Evolutionary conservation across 129 eudicot species (phyloP).

Genomic region (Chrysanthemum seticuspe): DNA sequence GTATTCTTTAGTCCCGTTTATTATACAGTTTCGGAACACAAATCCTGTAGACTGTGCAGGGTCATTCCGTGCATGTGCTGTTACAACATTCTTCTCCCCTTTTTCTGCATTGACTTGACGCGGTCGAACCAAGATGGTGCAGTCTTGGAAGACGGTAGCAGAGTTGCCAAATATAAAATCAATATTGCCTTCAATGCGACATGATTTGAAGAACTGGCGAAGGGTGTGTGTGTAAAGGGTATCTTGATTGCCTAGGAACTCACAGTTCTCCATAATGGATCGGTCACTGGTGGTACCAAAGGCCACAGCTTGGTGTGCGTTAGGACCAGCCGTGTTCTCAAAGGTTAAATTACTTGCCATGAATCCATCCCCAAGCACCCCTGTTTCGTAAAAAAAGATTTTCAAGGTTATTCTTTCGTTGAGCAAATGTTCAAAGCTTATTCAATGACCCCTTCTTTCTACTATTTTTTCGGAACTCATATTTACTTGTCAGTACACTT

Average conservation of each 20-base stretch:
- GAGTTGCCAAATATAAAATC: slow-evolving; percentile 50
- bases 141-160: slow-evolving; percentile 39
- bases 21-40: not conserved
- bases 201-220: slow-evolving; percentile 41
- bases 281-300: slow-evolving; percentile 31
- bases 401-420: too few relatives aligned
- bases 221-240: slow-evolving; percentile 32
- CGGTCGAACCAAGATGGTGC: slow-evolving; percentile 34
- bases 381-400: slow-evolving; percentile 23
- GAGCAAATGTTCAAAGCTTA: not conserved
- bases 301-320: slow-evolving; percentile 44
- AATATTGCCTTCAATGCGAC: slow-evolving; percentile 37
- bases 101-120: slow-evolving; percentile 35
- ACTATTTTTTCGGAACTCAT: not conserved
- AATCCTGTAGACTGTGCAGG: slow-evolving; percentile 36
- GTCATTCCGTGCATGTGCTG: slow-evolving; percentile 41
- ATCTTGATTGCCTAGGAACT: slow-evolving; percentile 42
- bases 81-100: slow-evolving; percentile 34
- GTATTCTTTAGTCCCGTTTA: not conserved
- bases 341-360: slow-evolving; percentile 50
- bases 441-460: too few relatives aligned
- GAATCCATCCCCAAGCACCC: slow-evolving; percentile 57
- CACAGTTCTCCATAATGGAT: slow-evolving; percentile 36
- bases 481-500: too few relatives aligned
- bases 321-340: slow-evolving; percentile 44